Base-by-base conservation (phyloP, 2,329 filamentous ascomycete genomes). In the Cordyceps javanica region DNA sequence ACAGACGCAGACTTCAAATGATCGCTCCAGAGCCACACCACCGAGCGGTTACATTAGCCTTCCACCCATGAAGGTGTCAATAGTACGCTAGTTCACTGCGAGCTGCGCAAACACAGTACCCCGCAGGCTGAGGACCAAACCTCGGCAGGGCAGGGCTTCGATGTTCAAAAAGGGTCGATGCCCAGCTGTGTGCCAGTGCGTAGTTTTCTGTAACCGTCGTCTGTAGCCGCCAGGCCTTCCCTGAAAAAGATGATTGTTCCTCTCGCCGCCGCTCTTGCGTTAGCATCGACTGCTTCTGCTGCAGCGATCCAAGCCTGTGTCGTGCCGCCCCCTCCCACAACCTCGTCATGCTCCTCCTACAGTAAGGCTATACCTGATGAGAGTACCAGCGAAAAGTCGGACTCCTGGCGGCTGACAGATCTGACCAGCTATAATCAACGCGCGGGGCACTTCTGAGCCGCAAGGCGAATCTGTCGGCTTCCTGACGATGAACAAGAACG, bases 401-500 rank as follows among this genome's bases (percentile, higher is more conserved):
- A 5, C 9, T 49, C 11, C 8, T 19, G 6, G n/a, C n/a, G n/a
- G 13, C 53, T 55, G 41, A 55, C 30, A 16, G 6, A 13, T 3
- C 8, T n/a, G 25, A 5, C 42, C 53, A 60, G 58, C 59, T 1
- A 51, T 60, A 13, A 59, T 60, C 51, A 60, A 59, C 21, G 48
- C 59, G 3, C 49, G 59, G 3, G 59, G 59, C 39, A 60, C 59
- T 0, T 9, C n/a, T 23, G 59, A 60, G 41, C n/a, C 39, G 13
- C 59, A 59, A 26, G 56, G 56, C 13, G n/a, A 25, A 19, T 60
- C 59, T 3, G 21, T 42, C 21, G 59, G 56, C 16, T 60, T 60
- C 51, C 16, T 9, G 3, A 59, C 56, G 3, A 55, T 60, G 59
- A 60, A 60, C 41, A 36, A 41, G 39, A 51, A 59, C 14, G 46